phyloP scores from a whole-genome alignment of 2,329 filamentous ascomycete genomes.

The Claviceps maximensis region DNA sequence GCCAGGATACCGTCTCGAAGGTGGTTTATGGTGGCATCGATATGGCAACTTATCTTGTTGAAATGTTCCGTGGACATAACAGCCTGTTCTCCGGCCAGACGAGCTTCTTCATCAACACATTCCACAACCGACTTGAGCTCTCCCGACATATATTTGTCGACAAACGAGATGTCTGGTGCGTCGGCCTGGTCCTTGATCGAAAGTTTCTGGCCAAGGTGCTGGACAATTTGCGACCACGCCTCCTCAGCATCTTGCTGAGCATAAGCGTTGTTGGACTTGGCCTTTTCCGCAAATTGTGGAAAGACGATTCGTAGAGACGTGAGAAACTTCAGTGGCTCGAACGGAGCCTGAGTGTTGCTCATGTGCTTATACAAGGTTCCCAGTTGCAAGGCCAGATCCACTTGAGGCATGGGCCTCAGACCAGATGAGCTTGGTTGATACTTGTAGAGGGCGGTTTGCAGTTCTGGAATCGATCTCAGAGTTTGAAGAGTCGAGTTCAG shows the following conservation, averaged over 20 bases:
- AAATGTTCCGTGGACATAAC: constrained; percentile 60
- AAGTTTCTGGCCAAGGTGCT: constrained; percentile 67
- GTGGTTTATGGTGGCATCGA: constrained; percentile 76
- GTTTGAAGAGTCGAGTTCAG: constrained; percentile 96
- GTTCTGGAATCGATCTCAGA: constrained; percentile 75
- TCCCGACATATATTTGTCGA: constrained; percentile 84
- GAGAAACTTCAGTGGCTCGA: constrained; percentile 72
- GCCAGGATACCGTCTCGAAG: constrained; percentile 76
- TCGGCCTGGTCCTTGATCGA: constrained; percentile 43
- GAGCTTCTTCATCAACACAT: constrained; percentile 71
- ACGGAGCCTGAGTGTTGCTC: constrained; percentile 77
- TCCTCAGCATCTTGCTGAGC: constrained; percentile 99
- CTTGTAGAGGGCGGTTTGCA: constrained; percentile 62
- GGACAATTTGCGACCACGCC: constrained; percentile 91
- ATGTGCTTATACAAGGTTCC: constrained; percentile 80
- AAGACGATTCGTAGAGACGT: constrained; percentile 65
- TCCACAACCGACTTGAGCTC: constrained; percentile 65
- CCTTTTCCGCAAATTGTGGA: constrained; percentile 85
- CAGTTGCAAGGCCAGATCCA: constrained; percentile 65
- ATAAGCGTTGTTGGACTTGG: constrained; percentile 69
- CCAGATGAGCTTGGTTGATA: constrained; percentile 27
- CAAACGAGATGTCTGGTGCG: constrained; percentile 51
- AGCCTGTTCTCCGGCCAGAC: constrained; percentile 59
- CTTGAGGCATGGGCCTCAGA: constrained; percentile 34
- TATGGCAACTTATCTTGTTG: constrained; percentile 87